Conservation (phyloP, 257 asterid genomes). For the Primulina tabacum region DNA sequence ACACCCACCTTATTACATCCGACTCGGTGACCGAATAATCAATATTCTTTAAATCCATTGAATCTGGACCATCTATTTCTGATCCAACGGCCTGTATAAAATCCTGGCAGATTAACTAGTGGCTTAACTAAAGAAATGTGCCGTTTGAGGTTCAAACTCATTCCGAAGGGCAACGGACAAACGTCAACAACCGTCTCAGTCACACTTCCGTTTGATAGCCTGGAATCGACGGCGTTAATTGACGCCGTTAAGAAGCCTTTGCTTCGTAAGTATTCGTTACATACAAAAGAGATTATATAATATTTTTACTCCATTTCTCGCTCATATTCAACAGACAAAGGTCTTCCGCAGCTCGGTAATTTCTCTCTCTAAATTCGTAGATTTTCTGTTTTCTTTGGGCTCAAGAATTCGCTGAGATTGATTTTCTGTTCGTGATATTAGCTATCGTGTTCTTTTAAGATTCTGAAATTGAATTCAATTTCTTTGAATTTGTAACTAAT, state of each 20-base stretch:
- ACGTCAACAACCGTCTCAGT: slow-evolving; percentile 44
- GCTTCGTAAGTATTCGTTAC: slow-evolving; percentile 75
- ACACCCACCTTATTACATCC: slow-evolving; percentile 15
- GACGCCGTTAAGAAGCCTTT: slow-evolving; percentile 55
- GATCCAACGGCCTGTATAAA: slow-evolving; percentile 29
- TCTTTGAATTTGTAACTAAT: slow-evolving; percentile 15
- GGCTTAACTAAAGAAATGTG: slow-evolving; percentile 36
- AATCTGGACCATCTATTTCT: slow-evolving; percentile 8
- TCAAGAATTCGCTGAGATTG: slow-evolving; percentile 33
- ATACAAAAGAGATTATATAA: slow-evolving; percentile 42
- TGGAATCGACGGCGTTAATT: slow-evolving; percentile 41
- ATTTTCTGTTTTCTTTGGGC: slow-evolving; percentile 28
- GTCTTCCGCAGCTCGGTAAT: slow-evolving; percentile 42
- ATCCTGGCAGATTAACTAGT: slow-evolving; percentile 41
- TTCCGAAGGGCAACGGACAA: slow-evolving; percentile 57
- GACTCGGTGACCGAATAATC: slow-evolving; percentile 23
- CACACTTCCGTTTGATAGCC: background rate
- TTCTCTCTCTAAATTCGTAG: slow-evolving; percentile 42
- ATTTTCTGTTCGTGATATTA: slow-evolving; percentile 36
- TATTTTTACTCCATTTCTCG: slow-evolving; percentile 36
- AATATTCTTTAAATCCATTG: slow-evolving; percentile 14
- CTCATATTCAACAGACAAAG: slow-evolving; percentile 80
- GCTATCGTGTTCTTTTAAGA: slow-evolving; percentile 22
- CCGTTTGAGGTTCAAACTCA: slow-evolving; percentile 97
- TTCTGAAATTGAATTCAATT: slow-evolving; percentile 25